Conservation (phyloP, 169 alveolate species). For the Gregarina niphandrodes region DNA sequence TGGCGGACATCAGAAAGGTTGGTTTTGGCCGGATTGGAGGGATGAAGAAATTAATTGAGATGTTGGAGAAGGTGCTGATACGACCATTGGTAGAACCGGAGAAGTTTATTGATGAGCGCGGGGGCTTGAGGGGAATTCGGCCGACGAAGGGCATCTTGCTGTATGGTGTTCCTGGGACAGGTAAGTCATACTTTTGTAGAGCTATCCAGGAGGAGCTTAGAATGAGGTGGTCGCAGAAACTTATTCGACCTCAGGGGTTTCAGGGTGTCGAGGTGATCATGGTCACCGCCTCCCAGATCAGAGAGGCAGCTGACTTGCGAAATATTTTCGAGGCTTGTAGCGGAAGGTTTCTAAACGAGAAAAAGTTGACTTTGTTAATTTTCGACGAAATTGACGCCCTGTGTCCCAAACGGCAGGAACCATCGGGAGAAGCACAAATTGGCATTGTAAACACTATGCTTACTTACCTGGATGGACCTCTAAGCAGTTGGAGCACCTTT, state of each 20-base stretch:
- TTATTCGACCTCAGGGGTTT: background rate
- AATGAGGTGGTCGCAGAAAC: background rate
- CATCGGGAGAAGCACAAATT: constrained; percentile 1
- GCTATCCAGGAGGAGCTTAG: background rate
- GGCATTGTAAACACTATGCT: constrained; percentile 1
- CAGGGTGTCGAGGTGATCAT: background rate
- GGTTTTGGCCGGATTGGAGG: too few species aligned
- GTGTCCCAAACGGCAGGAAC: constrained; percentile 22
- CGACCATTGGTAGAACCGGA: too few species aligned
- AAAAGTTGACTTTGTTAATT: constrained; percentile 2
- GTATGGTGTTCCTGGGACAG: constrained; percentile 1
- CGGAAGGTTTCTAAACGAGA: background rate
- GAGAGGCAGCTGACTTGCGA: background rate
- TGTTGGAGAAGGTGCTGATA: too few species aligned
- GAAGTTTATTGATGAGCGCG: too few species aligned
- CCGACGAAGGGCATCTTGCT: constrained; percentile 1
- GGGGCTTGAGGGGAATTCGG: constrained; percentile 4
- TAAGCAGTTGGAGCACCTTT: constrained; percentile 21
- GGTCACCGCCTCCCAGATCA: background rate
- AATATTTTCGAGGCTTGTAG: background rate
- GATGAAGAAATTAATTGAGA: too few species aligned
- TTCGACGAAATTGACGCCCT: constrained; percentile 25
- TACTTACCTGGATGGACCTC: constrained; percentile 23
- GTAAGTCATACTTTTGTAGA: background rate
- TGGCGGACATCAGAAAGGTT: too few species aligned